Base-by-base conservation (phyloP, 1,284 basidiomycete genomes). In the Austroboletus niveus region DNA sequence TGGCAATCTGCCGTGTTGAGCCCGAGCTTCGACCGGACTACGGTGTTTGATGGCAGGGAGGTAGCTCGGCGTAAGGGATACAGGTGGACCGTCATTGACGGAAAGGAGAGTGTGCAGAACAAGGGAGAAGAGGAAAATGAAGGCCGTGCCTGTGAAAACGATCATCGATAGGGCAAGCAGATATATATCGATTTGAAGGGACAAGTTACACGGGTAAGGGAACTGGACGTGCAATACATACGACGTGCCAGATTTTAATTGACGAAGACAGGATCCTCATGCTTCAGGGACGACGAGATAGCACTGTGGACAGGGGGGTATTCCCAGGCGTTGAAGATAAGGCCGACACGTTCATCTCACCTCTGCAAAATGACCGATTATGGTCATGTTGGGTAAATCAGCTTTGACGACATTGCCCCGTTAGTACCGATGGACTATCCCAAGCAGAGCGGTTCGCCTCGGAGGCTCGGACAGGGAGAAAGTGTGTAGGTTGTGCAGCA, bases 1-100 rank as follows among this genome's bases (percentile, higher is more conserved):
- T 60, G 80, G 43, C 75, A 75, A 56, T 70, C 72, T 47, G 77
- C 73, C 8, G 76, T 76, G 8, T 72, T 83, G 30, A 74, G 74
- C 55, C 82, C 82, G 27, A 65, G 69, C 48, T 79, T 67, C 48
- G 63, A 66, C 44, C 67, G 74, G 42, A 75, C 70, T n/a, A 74
- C 72, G 31, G 56, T 72, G 39, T 58, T 58, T 34, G 38, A 45
- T 34, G 63, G 66, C 34, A 61, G 44, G 40, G 54, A 61, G 8
- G 61, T 68, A 14, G 66, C 65, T n/a, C 48, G 45, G 44, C 54
- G 61, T 44, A 68, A 32, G 29, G 57, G 47, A 38, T 50, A 45
- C 1, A 49, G 51, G 34, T 64, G 66, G 60, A 58, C 48, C 10
- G 17, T 42, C 41, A 31, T 55, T 15, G 55, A 63, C 47, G 48